Base-by-base conservation (phyloP, 2,329 filamentous ascomycete species). In the Botrytis galanthina region DNA sequence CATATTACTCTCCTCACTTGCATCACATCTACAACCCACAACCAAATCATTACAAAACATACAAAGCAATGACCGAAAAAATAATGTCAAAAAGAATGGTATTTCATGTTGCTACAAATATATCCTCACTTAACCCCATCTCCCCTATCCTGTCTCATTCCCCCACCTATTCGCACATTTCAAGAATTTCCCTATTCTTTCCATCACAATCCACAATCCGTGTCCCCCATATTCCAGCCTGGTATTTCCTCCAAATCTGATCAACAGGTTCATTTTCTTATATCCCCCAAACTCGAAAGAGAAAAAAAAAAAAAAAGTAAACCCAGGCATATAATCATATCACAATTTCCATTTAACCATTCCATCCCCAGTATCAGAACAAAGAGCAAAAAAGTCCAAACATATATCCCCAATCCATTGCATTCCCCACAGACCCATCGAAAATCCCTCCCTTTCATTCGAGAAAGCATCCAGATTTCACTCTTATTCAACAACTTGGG, bases 271-370 rank as follows among this genome's bases (percentile, higher is more conserved):
- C 61, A n/a, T 42, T 29, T 54, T 68, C 64, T 57, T 57, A 26
- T 57, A 57, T 26, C 48, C 66, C 64, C 66, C 26, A 39, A 35
- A 48, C 64, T 39, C 5, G 39, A 54, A 51, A 39, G 42, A 42
- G 35, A 39, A 16, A 42, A 42, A 39, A 39, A 39, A 39, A 69
- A n/a, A 54, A 32, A 71, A 39, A 54, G 22, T 57, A 67, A 63
- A 54, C 66, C 71, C 37, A 62, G 71, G 48, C 71, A 70, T 73
- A 63, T 73, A 70, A 73, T 73, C 71, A 35, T 73, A 73, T 70
- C 71, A 70, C 63, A 70, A 70, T 73, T 70, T 69, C 51, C 51
- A 60, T 72, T 46, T 20, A 57, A 48, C 51, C 59, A 72, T 59
- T 42, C 71, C 51, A 69, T 48, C 26, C 64, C 64, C 29, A 35